phyloP scores from a whole-genome alignment of 1,284 basidiomycete species.

The Peniophora sp. region DNA sequence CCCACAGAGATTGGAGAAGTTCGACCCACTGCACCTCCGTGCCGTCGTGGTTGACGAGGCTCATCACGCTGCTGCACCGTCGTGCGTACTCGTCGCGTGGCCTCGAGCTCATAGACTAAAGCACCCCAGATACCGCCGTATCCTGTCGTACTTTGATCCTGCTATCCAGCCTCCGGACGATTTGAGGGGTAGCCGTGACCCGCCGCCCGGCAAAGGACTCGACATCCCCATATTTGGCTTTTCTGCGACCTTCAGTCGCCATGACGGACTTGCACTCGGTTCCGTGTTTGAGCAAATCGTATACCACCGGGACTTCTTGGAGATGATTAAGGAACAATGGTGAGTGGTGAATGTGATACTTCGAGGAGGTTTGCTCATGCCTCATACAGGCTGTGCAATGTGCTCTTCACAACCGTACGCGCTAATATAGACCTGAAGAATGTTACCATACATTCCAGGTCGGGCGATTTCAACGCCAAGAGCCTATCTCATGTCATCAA shows the following conservation, averaged over 20 bases:
- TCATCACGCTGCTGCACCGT: constrained; percentile 89
- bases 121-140: constrained; percentile 57
- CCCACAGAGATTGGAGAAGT: constrained; percentile 67
- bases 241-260: constrained; percentile 89
- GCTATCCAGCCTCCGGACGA: constrained; percentile 48
- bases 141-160: constrained; percentile 71
- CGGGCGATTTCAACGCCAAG: constrained; percentile 75
- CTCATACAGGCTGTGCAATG: constrained; percentile 69
- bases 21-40: constrained; percentile 66
- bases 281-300: constrained; percentile 90
- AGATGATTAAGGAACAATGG: constrained; percentile 95
- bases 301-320: constrained; percentile 87
- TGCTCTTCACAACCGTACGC: constrained; percentile 76
- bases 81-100: constrained; percentile 39
- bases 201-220: constrained; percentile 25
- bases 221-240: constrained; percentile 86
- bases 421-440: constrained; percentile 64
- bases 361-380: too few relatives aligned
- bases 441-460: constrained; percentile 56
- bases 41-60: constrained; percentile 91
- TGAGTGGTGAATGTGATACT: constrained; percentile 19
- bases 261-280: constrained; percentile 86
- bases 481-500: constrained; percentile 78
- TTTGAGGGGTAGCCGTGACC: constrained; percentile 13
- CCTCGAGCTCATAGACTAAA: not conserved